Evolutionary conservation across 2,329 filamentous ascomycete genomes (phyloP), one percentile per base, ranked within the genome.

Genomic region (Curvularia hawaiiensis): DNA sequence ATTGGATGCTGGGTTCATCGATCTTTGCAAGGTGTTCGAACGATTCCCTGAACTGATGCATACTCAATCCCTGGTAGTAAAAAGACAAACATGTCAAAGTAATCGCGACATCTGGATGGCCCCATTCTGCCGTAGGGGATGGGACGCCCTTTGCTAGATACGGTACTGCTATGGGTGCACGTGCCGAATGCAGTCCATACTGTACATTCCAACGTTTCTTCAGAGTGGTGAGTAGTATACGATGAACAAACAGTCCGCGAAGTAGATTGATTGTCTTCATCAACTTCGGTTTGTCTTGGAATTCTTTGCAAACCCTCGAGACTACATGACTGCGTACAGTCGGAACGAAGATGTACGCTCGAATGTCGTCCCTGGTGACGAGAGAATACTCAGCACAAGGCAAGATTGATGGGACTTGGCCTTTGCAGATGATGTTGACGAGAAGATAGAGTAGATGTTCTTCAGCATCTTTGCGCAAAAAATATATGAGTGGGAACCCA

Each of bases 181-280:
- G 79, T 0, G 59, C 45, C 0, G 83, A 68, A 54, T 78, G 70
- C 0, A 80, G 60, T 0, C 79, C 79, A 60, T 80, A 92, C 43
- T 86, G 80, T 0, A 92, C 88, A 28, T 88, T 87, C 84, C 84
- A 90, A 4, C 85, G 76, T 67, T 89, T 90, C 50, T 84, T 83
- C 0, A 90, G 66, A 3, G 80, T 83, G 26, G 87, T 81, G 1
- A 84, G 67, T 0, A 92, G 71, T 3, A 92, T 85, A 0, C 83
- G 77, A 53, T 86, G 80, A 0, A 84, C 79, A 0, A 92, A 68
- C 0, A 91, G 74, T 0, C 89, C 89, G 0, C 89, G 83, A 0
- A 92, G 69, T 0, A 90, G 79, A 8, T 86, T 81, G 0, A 89
- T 60, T 0, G 60, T 54, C 12, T 72, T 68, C 57, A 78, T 76